Base-by-base conservation (phyloP, 2,329 filamentous ascomycete genomes). In the Rutstroemia sp. region DNA sequence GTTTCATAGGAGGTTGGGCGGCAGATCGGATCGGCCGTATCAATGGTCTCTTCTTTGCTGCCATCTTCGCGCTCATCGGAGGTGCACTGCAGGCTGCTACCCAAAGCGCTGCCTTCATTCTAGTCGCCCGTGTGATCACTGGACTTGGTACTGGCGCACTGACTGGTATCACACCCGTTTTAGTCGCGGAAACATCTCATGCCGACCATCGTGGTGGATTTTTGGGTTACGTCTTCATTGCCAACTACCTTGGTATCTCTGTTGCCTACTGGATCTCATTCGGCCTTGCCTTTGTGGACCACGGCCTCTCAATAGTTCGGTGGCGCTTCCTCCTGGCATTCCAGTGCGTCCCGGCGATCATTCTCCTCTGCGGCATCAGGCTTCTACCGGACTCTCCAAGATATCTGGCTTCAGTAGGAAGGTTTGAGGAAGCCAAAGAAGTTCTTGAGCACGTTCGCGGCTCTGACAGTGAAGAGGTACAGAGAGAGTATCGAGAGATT, bases 11-110 rank as follows among this genome's bases (percentile, higher is more conserved):
- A 60, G 77, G 71, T 38, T 75, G 74, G 73, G 65, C 75, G 19
- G 79, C 75, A n/a, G 78, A 81, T 62, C 23, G 71, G 19, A 72
- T 78, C 39, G 79, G 78, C n/a, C 76, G 78, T 30, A 78, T 78
- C 62, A 77, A 75, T 55, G 76, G 75, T 48, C 67, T 79, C 44
- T 71, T 78, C 51, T 66, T 75, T 27, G 76, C 76, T 1, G 69
- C 76, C 1, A 64, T 64, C 8, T 62, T 67, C 54, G 66, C 61
- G 19, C 38, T 69, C 16, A 8, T 66, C 19, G 68, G 69, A 25
- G 63, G 63, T 51, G 66, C 67, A 21, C 62, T 70, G 10, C 58
- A 60, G 23, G 27, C 50, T 25, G 52, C 54, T 17, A 46, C 54
- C 19, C 61, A 64, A 46, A 66, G 64, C 57, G 59, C 63, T 9